These are phyloP conservation scores for Phytopythium vexans DNA, from an alignment of 352 stramenopile genomes.

Conservation along the genomic window DNA sequence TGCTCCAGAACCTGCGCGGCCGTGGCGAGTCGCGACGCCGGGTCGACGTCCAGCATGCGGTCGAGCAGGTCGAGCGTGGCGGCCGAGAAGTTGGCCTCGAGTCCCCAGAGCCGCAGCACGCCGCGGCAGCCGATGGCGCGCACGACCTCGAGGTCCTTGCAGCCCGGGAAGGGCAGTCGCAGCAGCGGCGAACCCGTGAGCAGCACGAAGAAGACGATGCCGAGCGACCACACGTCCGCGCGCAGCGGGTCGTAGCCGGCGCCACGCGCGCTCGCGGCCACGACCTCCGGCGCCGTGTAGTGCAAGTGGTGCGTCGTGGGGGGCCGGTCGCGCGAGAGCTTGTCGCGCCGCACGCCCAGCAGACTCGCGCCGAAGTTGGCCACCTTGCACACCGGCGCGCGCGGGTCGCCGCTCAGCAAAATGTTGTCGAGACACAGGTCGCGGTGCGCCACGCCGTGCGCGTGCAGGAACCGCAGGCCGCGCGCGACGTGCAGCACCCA, in stretches of 20 bases:
- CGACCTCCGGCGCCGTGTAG: constrained; percentile 60
- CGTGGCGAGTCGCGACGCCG: constrained; percentile 19
- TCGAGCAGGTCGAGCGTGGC: constrained; percentile 38
- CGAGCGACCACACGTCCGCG: constrained; percentile 72
- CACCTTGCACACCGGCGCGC: constrained; percentile 45
- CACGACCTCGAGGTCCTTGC: constrained; percentile 41
- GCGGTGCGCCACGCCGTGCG: constrained; percentile 39
- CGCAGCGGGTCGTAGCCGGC: constrained; percentile 48
- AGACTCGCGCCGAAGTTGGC: constrained; percentile 56
- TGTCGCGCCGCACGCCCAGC: constrained; percentile 18
- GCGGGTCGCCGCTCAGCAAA: constrained; percentile 44
- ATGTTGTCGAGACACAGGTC: constrained; percentile 63
- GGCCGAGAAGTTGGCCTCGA: constrained; percentile 33
- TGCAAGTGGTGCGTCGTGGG: constrained; percentile 39
- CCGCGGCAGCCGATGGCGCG: constrained; percentile 36
- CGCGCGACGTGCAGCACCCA: constrained; percentile 40
- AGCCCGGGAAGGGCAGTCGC: constrained; percentile 31
- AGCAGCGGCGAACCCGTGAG: constrained; percentile 62
- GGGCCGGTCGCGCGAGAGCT: constrained; percentile 24
- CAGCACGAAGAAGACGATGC: constrained; percentile 67
- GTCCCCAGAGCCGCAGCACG: constrained; percentile 44
- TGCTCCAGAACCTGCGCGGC: constrained; percentile 37
- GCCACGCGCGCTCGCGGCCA: constrained; percentile 23
- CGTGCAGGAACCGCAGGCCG: constrained; percentile 41
- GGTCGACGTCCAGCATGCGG: constrained; percentile 37